Evolutionary conservation across 495 filamentous ascomycete genomes (phyloP).

Genomic region (Cercophora scortea): DNA sequence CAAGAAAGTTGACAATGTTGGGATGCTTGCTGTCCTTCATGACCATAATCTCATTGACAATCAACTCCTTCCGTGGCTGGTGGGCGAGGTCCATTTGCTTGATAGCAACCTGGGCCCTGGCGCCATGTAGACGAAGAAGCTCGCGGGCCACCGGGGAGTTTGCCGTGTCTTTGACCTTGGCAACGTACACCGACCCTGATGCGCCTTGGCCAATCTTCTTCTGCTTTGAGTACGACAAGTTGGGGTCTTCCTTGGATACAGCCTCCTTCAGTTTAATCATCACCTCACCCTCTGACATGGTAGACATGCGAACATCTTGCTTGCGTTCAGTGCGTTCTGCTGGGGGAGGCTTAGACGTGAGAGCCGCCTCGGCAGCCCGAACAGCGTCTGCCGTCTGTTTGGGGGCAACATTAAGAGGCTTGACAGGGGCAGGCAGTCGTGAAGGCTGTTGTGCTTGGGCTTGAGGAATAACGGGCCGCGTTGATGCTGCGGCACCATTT

Average conservation of each 20-base stretch:
- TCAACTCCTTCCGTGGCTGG: constrained; percentile 95
- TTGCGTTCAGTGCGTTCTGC: constrained; percentile 60
- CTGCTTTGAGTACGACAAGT: constrained; percentile 90
- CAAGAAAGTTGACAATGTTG: constrained; percentile 98
- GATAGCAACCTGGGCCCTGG: constrained; percentile 81
- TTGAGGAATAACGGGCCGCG: constrained; percentile 26
- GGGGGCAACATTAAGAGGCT: constrained; percentile 82
- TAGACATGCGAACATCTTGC: constrained; percentile 91
- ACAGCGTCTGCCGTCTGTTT: constrained; percentile 66
- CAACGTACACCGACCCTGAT: constrained; percentile 96
- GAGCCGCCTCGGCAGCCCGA: constrained; percentile 72
- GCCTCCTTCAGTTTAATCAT: constrained; percentile 91
- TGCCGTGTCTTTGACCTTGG: constrained; percentile 63
- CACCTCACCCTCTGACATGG: constrained; percentile 92
- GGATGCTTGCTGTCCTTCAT: constrained; percentile 98
- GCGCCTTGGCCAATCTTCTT: constrained; percentile 99
- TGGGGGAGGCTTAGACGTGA: constrained; percentile 65
- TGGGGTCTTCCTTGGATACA: constrained; percentile 86
- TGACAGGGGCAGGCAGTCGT: constrained; percentile 65
- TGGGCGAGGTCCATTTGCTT: constrained; percentile 99
- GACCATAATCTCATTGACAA: constrained; percentile 98
- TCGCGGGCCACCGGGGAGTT: constrained; percentile 57
- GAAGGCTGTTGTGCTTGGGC: constrained; percentile 39
- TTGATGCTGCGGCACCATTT: constrained; percentile 25
- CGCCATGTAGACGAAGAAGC: constrained; percentile 36